Evolutionary conservation across 2,329 filamentous ascomycete species (phyloP).

Genomic region (Harringtonia lauricola): DNA sequence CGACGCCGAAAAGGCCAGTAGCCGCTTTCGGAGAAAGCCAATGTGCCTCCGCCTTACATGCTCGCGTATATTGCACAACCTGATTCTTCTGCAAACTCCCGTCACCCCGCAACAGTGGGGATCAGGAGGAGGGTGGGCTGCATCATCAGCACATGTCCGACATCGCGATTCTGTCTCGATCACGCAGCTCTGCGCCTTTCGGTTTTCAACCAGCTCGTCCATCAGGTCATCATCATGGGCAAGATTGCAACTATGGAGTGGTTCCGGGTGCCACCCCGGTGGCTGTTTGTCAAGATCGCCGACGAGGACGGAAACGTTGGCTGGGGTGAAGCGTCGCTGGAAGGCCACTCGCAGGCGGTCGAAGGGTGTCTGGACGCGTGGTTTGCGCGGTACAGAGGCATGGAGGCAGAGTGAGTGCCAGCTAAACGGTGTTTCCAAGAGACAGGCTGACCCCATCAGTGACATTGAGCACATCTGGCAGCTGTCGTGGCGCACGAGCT

Average conservation of each 20-base stretch:
- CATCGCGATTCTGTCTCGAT: no score
- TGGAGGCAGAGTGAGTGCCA: conserved; percentile 51
- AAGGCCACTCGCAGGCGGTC: conserved; percentile 54
- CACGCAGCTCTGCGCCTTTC: no score
- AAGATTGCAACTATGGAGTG: conserved; percentile 50
- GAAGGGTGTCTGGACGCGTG: conserved; percentile 55
- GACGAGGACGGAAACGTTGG: conserved; percentile 47
- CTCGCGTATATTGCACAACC: no score
- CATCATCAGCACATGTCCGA: no score
- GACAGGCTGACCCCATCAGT: conserved; percentile 25
- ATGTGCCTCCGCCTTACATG: no score
- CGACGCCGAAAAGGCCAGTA: no score
- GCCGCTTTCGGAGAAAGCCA: no score
- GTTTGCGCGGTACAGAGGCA: conserved; percentile 42
- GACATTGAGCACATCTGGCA: conserved; percentile 66
- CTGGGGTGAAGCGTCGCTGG: conserved; percentile 57
- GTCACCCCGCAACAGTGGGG: no score
- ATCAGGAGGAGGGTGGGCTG: no score
- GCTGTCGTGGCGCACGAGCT: conserved; percentile 49
- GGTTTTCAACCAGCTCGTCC: no score
- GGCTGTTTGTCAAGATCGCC: conserved; percentile 59
- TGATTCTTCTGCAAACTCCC: no score
- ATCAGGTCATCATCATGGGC: conserved; percentile 11
- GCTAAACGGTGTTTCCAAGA: no score
- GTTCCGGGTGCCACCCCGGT: conserved; percentile 54